These are phyloP conservation scores for Rosa rugosa DNA, from an alignment of 306 rosid species.

Conservation along the genomic window DNA sequence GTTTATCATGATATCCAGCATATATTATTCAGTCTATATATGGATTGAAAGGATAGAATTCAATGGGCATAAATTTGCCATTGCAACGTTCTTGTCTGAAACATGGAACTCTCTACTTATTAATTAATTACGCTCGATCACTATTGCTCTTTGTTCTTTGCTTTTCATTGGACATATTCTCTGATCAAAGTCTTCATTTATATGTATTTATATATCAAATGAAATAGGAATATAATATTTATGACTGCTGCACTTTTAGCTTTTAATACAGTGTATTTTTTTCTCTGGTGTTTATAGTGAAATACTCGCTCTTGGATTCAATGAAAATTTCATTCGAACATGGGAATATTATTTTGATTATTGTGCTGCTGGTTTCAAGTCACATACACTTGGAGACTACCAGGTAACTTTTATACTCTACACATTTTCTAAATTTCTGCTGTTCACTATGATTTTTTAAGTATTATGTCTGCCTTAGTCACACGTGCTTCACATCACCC, in stretches of 20 bases:
- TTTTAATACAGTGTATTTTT: background rate
- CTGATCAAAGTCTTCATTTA: no score
- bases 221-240: no score
- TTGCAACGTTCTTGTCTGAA: background rate
- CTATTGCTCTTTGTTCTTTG: no score
- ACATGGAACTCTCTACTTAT: no score
- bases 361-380: slow-evolving; percentile 72
- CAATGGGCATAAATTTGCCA: no score
- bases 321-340: slow-evolving; percentile 71
- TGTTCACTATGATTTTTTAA: background rate
- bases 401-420: slow-evolving; percentile 44
- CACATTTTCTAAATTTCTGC: background rate
- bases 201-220: no score
- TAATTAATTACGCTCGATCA: no score
- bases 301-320: slow-evolving; percentile 58
- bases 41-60: no score
- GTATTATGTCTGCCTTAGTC: background rate
- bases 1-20: no score
- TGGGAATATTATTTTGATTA: slow-evolving; percentile 94
- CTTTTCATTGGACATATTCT: no score
- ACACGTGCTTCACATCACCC: background rate
- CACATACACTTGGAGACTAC: slow-evolving; percentile 67
- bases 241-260: background rate
- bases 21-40: no score
- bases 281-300: slow-evolving; percentile 34